Conservation (phyloP, 179 eudicot genomes). For the Actinidia polygama region DNA sequence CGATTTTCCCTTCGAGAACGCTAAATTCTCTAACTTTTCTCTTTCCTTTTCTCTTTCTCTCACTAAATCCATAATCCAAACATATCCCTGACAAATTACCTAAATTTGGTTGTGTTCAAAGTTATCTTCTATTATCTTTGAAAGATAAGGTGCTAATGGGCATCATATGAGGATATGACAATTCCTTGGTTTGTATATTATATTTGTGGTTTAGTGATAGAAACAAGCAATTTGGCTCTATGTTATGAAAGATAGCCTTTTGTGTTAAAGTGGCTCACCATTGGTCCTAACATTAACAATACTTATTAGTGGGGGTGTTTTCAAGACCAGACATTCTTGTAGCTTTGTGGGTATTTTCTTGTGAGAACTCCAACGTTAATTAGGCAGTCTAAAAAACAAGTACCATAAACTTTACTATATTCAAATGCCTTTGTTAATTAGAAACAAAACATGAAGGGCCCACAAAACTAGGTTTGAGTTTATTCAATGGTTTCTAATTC, state of each 20-base stretch:
- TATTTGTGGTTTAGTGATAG: background rate
- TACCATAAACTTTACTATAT: background rate
- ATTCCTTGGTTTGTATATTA: background rate
- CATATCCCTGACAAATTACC: background rate
- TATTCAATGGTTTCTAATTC: background rate
- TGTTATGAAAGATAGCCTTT: constrained; percentile 3
- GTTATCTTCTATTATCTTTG: background rate
- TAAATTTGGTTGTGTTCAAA: background rate
- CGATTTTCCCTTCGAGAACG: too few species aligned
- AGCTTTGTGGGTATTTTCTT: too few species aligned
- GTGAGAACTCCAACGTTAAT: background rate
- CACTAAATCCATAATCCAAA: too few species aligned
- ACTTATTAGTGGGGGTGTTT: background rate
- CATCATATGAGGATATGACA: background rate
- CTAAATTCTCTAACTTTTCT: too few species aligned
- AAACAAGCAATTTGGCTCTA: constrained; percentile 9
- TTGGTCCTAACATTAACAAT: background rate
- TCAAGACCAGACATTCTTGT: too few species aligned
- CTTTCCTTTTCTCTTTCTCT: too few species aligned
- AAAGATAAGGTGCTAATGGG: background rate
- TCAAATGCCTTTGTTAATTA: background rate
- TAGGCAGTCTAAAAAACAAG: background rate
- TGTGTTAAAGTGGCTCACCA: background rate
- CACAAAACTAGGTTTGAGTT: background rate
- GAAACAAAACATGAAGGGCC: background rate